These are phyloP conservation scores for Psidium guajava DNA, from an alignment of 345 rosid genomes.

Conservation along the genomic window DNA sequence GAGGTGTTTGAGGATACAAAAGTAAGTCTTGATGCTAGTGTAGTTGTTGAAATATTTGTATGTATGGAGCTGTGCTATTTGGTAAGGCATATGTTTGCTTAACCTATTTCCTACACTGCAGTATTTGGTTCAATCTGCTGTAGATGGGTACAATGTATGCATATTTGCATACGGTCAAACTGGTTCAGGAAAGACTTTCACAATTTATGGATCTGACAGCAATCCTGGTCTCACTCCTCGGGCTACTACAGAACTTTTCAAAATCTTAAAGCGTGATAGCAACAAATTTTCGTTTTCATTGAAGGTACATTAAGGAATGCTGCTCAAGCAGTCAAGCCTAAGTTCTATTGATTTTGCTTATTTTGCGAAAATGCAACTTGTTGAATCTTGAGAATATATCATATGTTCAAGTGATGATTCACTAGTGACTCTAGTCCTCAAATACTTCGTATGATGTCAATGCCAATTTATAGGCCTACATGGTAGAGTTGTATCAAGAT, in stretches of 20 bases:
- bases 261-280: constrained; percentile 58
- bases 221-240: constrained; percentile 88
- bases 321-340: neutral
- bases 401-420: neutral
- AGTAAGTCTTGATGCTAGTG: constrained; percentile 21
- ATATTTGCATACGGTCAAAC: constrained; percentile 99
- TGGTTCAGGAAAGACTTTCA: constrained; percentile 96
- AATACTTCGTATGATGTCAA: neutral
- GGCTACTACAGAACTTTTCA: constrained; percentile 82
- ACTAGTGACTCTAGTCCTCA: neutral
- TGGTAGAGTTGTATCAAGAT: constrained; percentile 97
- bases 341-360: neutral
- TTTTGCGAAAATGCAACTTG: neutral
- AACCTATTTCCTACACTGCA: constrained; percentile 11
- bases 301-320: constrained; percentile 35
- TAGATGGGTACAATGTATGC: constrained; percentile 93
- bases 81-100: neutral
- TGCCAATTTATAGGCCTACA: constrained; percentile 53
- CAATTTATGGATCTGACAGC: constrained; percentile 70
- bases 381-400: neutral
- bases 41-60: neutral
- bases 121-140: constrained; percentile 94
- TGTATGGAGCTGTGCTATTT: neutral
- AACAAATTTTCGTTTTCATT: constrained; percentile 76
- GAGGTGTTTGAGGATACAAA: constrained; percentile 85